A percentile compares a stretch with the other conserved stretches of the same genome.
Evolutionary conservation across 2,329 filamentous ascomycete species (phyloP).

Genomic region (Alternaria conjuncta): DNA sequence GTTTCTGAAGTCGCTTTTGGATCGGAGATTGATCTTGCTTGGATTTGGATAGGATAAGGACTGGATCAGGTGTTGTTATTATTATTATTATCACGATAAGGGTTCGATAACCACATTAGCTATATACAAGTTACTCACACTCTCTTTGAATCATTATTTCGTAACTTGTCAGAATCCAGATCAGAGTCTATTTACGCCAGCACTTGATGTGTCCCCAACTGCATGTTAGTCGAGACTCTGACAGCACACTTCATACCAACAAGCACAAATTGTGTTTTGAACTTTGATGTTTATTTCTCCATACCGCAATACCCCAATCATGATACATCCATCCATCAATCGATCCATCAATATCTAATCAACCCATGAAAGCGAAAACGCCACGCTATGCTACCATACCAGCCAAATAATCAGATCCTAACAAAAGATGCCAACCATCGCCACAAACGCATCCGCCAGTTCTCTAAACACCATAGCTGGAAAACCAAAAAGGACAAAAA

Average conservation of each 20-base stretch:
- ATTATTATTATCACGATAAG: neutral
- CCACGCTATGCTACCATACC: conserved; percentile 3
- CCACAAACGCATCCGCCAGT: neutral
- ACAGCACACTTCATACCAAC: neutral
- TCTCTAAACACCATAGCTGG: neutral
- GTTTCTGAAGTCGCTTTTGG: neutral
- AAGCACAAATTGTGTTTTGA: neutral
- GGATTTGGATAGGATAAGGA: neutral
- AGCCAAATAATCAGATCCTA: neutral
- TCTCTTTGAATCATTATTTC: neutral
- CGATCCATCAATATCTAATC: neutral
- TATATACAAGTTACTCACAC: neutral
- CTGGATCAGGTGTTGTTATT: neutral
- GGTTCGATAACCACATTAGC: neutral
- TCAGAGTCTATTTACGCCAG: neutral
- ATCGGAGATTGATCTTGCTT: neutral
- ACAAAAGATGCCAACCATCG: neutral
- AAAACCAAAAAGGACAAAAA: neutral
- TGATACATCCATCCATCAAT: neutral
- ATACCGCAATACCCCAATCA: neutral
- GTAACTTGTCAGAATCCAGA: neutral
- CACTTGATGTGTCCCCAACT: neutral
- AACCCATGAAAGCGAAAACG: neutral
- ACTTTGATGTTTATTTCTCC: neutral
- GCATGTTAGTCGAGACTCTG: neutral